A percentile compares a stretch with the other conserved stretches of the same genome.
Evolutionary conservation across 2,329 filamentous ascomycete genomes (phyloP).

Genomic region (Cladophialophora chaetospira): DNA sequence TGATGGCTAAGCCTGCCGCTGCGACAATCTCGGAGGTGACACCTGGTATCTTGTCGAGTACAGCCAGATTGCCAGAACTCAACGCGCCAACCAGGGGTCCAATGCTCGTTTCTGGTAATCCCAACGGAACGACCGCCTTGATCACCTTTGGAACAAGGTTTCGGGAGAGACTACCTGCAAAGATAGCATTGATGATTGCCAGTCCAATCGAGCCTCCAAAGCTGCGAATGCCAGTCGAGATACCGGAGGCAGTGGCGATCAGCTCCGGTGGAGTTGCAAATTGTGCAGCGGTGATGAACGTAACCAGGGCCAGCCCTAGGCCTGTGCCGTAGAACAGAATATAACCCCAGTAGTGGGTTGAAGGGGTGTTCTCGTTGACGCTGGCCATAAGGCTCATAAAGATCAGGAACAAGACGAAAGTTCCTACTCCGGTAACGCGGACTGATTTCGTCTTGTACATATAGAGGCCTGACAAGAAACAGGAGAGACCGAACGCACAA

Average conservation of each 20-base stretch:
- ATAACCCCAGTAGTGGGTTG: conserved; percentile 20
- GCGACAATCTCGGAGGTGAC: conserved; percentile 13
- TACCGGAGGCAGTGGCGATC: conserved; percentile 22
- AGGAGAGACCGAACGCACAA: conserved; percentile 12
- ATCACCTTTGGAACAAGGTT: conserved; percentile 15
- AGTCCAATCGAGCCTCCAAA: conserved; percentile 21
- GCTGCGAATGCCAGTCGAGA: conserved; percentile 11
- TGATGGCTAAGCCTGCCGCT: conserved; percentile 13
- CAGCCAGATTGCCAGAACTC: not conserved
- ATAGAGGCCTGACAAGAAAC: conserved; percentile 10
- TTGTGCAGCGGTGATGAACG: conserved; percentile 20
- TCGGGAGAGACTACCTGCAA: not conserved
- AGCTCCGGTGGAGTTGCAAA: conserved; percentile 23
- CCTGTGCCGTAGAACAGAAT: conserved; percentile 17
- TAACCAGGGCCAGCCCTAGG: conserved; percentile 15
- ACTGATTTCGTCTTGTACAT: conserved; percentile 21
- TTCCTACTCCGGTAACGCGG: conserved; percentile 6
- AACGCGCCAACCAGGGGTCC: conserved; percentile 14
- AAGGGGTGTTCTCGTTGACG: conserved; percentile 12
- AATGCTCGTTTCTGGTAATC: conserved; percentile 2
- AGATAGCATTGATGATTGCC: conserved; percentile 18
- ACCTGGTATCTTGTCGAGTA: conserved; percentile 4
- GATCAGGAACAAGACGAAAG: conserved; percentile 11
- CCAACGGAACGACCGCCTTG: conserved; percentile 12
- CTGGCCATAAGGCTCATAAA: conserved; percentile 14